phyloP scores from a whole-genome alignment of 2,329 filamentous ascomycete species.

The Aphanocladium album region DNA sequence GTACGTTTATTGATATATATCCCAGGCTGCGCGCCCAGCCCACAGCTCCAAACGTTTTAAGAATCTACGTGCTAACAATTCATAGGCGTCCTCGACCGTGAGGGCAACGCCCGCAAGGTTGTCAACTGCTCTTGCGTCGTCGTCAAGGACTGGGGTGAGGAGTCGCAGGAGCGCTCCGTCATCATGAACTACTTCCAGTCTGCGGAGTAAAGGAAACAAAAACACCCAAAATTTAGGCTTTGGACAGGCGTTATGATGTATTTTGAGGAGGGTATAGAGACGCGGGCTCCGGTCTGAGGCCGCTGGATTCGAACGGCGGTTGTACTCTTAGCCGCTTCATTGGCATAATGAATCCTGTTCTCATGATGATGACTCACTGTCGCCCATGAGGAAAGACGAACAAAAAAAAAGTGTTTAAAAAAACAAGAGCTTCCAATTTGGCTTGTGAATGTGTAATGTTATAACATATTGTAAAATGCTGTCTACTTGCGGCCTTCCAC shows the following conservation, averaged over 20 bases:
- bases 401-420: slow-evolving; percentile 29
- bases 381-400: slow-evolving; percentile 36
- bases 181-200: slow-evolving; percentile 99
- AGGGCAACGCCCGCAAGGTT: slow-evolving; percentile 99
- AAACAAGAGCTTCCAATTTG: slow-evolving; percentile 10
- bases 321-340: slow-evolving; percentile 42
- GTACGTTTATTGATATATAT: slow-evolving; percentile 62
- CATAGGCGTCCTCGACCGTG: slow-evolving; percentile 92
- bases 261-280: slow-evolving; percentile 35
- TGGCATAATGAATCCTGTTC: slow-evolving; percentile 39
- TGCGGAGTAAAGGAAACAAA: slow-evolving; percentile 51
- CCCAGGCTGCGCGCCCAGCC: no score
- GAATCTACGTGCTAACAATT: slow-evolving; percentile 19
- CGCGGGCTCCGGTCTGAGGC: slow-evolving; percentile 27
- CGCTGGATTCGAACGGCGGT: slow-evolving; percentile 29
- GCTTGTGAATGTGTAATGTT: slow-evolving; percentile 9
- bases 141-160: slow-evolving; percentile 99
- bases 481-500: slow-evolving; percentile 37
- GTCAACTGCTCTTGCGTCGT: slow-evolving; percentile 99
- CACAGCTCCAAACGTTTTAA: slow-evolving; percentile 23
- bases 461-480: slow-evolving; percentile 3
- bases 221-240: slow-evolving; percentile 7
- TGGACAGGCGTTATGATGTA: slow-evolving; percentile 23
- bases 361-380: slow-evolving; percentile 27
- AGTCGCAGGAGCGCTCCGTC: slow-evolving; percentile 97